phyloP scores from a whole-genome alignment of 352 stramenopile genomes.

The Phytopythium mirpurense region DNA sequence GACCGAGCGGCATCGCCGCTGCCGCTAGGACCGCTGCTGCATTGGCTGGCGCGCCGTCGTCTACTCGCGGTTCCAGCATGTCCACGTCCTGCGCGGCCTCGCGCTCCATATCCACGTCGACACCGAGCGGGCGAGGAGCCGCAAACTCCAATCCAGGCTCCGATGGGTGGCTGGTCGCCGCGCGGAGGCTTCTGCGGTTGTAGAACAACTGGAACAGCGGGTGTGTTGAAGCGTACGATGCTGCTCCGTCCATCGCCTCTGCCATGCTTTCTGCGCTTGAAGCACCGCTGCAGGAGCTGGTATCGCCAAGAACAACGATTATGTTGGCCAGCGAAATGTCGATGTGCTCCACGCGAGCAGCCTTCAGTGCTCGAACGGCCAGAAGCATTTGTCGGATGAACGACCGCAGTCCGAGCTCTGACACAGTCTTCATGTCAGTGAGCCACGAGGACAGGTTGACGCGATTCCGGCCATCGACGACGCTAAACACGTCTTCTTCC shows the following conservation, averaged over 20 bases:
- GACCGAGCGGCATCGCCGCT: neutral
- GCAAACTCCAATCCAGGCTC: conserved; percentile 5
- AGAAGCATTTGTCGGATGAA: conserved; percentile 62
- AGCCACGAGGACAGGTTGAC: conserved; percentile 43
- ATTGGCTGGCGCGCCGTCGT: conserved; percentile 5
- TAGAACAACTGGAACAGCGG: conserved; percentile 36
- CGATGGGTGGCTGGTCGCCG: conserved; percentile 1
- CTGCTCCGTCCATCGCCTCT: neutral
- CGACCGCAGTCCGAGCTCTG: conserved; percentile 34
- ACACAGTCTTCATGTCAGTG: conserved; percentile 17
- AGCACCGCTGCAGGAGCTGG: neutral
- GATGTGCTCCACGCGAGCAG: conserved; percentile 28
- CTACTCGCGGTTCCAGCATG: conserved; percentile 8
- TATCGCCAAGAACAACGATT: conserved; percentile 21
- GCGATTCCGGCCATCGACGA: conserved; percentile 26
- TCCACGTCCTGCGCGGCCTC: conserved; percentile 10
- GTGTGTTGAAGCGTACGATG: neutral
- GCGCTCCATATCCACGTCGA: conserved; percentile 13
- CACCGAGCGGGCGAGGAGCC: conserved; percentile 9
- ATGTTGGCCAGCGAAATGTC: conserved; percentile 57
- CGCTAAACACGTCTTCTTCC: conserved; percentile 37
- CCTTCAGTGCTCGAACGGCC: conserved; percentile 49
- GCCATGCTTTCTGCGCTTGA: neutral
- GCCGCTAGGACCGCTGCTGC: conserved; percentile 5
- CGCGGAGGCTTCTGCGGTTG: conserved; percentile 21